phyloP scores from a whole-genome alignment of 192 early-diverging fungal genomes.

The Rhizophagus clarus region DNA sequence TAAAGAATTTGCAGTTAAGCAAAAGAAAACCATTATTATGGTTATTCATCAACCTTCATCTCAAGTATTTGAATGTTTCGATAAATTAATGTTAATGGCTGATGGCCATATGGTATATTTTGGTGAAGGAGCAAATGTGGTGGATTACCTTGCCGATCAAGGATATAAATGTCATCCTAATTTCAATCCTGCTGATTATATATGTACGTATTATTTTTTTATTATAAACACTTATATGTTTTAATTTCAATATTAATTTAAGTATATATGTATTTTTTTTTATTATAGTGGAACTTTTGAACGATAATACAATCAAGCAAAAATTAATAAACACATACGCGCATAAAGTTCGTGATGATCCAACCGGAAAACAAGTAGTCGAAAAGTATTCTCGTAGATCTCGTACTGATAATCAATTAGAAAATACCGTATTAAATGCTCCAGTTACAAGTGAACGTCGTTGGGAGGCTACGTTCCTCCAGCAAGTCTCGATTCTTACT shows the following conservation, averaged over 20 bases:
- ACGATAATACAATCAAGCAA: background rate
- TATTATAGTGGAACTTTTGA: conserved; percentile 24
- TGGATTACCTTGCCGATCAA: conserved; percentile 11
- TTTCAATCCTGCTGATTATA: conserved; percentile 28
- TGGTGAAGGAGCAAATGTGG: conserved; percentile 37
- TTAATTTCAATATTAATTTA: background rate
- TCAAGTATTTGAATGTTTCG: conserved; percentile 72
- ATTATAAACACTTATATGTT: background rate
- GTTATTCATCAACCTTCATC: conserved; percentile 91
- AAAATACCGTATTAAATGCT: background rate
- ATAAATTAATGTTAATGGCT: conserved; percentile 68
- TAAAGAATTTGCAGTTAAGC: conserved; percentile 13
- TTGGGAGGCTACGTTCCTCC: conserved; percentile 19
- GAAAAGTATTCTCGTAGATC: background rate
- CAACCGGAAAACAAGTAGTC: conserved; percentile 10
- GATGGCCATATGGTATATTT: conserved; percentile 72
- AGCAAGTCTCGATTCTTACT: conserved; percentile 17
- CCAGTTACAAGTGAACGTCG: background rate
- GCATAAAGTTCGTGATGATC: background rate
- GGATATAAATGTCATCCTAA: conserved; percentile 12
- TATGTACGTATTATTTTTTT: too few species aligned
- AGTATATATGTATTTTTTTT: too few species aligned
- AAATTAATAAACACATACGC: conserved; percentile 10
- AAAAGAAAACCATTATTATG: conserved; percentile 69
- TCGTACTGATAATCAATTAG: background rate